Percentiles rank a stretch among this genome's conserved stretches.
Conservation (phyloP, 495 filamentous ascomycete species). For the Halenospora varia region DNA sequence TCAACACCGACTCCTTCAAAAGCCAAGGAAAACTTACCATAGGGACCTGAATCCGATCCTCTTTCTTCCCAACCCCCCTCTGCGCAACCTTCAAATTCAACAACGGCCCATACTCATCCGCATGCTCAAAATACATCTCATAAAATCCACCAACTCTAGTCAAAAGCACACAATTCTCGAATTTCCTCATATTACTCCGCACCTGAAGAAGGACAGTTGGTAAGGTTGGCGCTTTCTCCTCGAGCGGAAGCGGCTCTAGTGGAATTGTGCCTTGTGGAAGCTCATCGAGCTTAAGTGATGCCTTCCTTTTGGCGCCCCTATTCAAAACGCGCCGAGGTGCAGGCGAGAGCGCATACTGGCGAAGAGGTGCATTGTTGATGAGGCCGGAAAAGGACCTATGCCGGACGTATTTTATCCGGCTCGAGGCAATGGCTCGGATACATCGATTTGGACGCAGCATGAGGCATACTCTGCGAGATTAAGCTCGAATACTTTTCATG, state of each 20-base stretch:
- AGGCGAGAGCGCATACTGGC: no score
- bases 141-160: constrained; percentile 95
- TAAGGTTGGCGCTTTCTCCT: constrained; percentile 50
- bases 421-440: no score
- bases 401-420: not conserved
- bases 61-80: constrained; percentile 59
- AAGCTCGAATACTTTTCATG: no score
- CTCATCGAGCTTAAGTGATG: constrained; percentile 19
- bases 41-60: constrained; percentile 56
- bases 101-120: constrained; percentile 78
- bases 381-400: not conserved
- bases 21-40: constrained; percentile 54
- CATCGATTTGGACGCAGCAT: no score
- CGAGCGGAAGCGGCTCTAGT: constrained; percentile 13
- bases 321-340: constrained; percentile 6
- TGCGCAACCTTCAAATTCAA: constrained; percentile 85
- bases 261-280: constrained; percentile 22
- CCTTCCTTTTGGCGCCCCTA: constrained; percentile 28
- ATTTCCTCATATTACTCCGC: constrained; percentile 84
- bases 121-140: constrained; percentile 94
- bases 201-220: constrained; percentile 87
- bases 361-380: not conserved
- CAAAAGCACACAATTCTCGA: constrained; percentile 81
- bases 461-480: no score
- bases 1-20: constrained; percentile 5